Percentiles rank a stretch among this genome's conserved stretches.
Evolutionary conservation across 2,329 filamentous ascomycete genomes (phyloP).

Genomic region (Fusarium verrucosum): DNA sequence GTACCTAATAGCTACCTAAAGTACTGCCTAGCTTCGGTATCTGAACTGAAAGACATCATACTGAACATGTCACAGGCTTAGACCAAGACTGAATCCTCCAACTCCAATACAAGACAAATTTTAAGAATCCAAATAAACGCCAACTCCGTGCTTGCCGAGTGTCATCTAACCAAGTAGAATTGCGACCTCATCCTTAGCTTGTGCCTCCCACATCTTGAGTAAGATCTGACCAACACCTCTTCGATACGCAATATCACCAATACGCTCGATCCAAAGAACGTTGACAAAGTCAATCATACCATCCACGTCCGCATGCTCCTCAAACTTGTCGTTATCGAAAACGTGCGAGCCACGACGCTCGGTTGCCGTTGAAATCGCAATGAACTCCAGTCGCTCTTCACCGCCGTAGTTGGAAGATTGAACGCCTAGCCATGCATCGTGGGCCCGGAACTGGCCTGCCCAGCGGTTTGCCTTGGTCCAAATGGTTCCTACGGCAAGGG

Average conservation of each 20-base stretch:
- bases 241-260: conserved; percentile 54
- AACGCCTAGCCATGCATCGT: conserved; percentile 57
- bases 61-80: not conserved
- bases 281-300: conserved; percentile 58
- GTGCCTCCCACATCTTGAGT: conserved; percentile 53
- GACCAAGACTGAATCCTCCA: conserved; percentile 5
- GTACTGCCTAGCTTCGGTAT: too few relatives aligned
- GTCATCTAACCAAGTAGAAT: conserved; percentile 52
- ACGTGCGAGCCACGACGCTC: conserved; percentile 55
- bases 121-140: conserved; percentile 12
- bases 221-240: conserved; percentile 56
- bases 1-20: too few relatives aligned
- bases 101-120: conserved; percentile 16
- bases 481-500: conserved; percentile 56
- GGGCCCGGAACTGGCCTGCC: conserved; percentile 56
- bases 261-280: conserved; percentile 58
- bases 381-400: conserved; percentile 56
- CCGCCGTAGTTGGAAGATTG: conserved; percentile 59
- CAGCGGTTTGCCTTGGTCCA: conserved; percentile 50
- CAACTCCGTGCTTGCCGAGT: conserved; percentile 31
- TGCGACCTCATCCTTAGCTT: conserved; percentile 53
- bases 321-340: conserved; percentile 52
- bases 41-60: not conserved
- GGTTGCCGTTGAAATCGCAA: conserved; percentile 54
- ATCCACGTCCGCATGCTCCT: conserved; percentile 54